Percentiles rank a stretch among this genome's conserved stretches.
These are phyloP conservation scores for Hyaloscypha variabilis DNA, from an alignment of 495 filamentous ascomycete species.

Conservation along the genomic window DNA sequence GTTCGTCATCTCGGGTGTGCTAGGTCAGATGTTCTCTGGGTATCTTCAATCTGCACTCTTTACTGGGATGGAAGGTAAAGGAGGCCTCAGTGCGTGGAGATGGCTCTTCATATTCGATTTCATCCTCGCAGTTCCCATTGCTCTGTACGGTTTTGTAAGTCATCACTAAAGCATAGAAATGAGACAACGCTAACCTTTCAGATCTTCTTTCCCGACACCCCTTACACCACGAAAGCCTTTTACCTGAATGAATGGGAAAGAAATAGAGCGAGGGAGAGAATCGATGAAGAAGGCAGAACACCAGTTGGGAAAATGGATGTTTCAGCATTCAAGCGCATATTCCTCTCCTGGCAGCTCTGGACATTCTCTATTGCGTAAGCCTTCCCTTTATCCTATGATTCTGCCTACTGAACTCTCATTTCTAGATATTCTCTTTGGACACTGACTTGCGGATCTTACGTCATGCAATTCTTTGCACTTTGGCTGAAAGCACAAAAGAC, in stretches of 20 bases:
- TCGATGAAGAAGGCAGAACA: conserved; percentile 33
- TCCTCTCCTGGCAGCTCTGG: conserved; percentile 49
- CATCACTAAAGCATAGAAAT: too few relatives aligned
- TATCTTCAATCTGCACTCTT: conserved; percentile 64
- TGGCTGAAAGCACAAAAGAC: conserved; percentile 36
- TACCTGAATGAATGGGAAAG: conserved; percentile 50
- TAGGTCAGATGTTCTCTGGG: conserved; percentile 44
- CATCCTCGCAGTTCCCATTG: conserved; percentile 50
- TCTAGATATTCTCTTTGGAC: conserved; percentile 45
- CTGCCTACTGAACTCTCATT: conserved; percentile 41
- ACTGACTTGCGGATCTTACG: conserved; percentile 44
- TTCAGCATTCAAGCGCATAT: conserved; percentile 39
- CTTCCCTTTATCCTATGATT: conserved; percentile 36
- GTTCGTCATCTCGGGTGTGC: conserved; percentile 50
- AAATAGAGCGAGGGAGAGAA: conserved; percentile 44
- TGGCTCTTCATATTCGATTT: conserved; percentile 63
- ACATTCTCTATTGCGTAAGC: conserved; percentile 44
- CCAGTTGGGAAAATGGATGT: conserved; percentile 36
- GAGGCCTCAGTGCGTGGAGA: conserved; percentile 61
- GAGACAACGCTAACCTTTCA: too few relatives aligned
- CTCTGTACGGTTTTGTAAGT: conserved; percentile 56
- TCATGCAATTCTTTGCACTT: conserved; percentile 49
- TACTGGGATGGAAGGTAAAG: conserved; percentile 44
- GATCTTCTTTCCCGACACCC: conserved; percentile 63
- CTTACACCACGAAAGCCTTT: conserved; percentile 50